Evolutionary conservation across 306 rosid species (phyloP), one percentile per base, ranked within the genome.

Genomic region (Dalbergia cultrata): DNA sequence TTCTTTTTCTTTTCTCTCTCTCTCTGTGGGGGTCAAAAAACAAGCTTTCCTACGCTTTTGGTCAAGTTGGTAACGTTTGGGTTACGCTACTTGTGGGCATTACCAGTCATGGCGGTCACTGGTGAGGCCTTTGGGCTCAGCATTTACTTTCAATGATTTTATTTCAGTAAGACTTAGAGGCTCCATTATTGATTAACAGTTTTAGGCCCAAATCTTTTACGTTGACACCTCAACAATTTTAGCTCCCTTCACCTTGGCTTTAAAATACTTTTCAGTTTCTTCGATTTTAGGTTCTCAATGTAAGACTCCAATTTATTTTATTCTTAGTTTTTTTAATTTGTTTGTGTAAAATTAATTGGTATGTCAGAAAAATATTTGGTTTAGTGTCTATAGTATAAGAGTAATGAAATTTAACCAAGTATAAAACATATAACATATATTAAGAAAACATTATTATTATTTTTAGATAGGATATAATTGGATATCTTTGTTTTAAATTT

Each of bases 21-120:
- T 16, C 60, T 60, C 59, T 85, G 72, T 65, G 66, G 54, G 56
- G 80, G 80, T 86, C 89, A 86, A 82, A 79, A 66, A 70, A 43
- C 52, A 70, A 71, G 22, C 14, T 52, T 14, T 18, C 8, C 45
- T 65, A 34, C 57, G 58, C 64, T 75, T 69, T 39, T 33, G 11
- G 76, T 70, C 80, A 49, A 65, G 16, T 53, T 33, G 63, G 53
- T 43, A 76, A 79, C 83, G 77, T 86, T 47, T 71, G 57, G 56
- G 21, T 83, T 43, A 83, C 77, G 83, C 66, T 72, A 31, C 80
- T 45, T 68, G 49, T 22, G 21, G 18, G 70, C 37, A 82, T 33
- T 60, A 61, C 47, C 69, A 73, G 74, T 82, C 79, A 70, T 79
- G 83, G 18, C 18, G 69, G 21, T 26, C 3, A 26, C 31, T 26